Base-by-base conservation (phyloP, 140 eudicot species). In the Stevia rebaudiana region DNA sequence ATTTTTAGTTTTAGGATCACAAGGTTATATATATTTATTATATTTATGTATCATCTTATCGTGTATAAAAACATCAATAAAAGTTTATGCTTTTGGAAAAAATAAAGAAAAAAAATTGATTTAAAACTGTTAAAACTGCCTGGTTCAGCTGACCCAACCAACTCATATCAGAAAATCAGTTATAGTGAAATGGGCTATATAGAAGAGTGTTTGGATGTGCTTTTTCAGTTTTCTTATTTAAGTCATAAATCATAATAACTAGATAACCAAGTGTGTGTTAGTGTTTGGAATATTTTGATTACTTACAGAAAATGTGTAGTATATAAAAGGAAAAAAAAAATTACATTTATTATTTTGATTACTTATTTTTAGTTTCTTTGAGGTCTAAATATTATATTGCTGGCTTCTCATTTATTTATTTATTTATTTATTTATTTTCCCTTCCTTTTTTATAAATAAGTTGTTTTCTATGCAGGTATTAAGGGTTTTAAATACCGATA, bases 401-500 rank as follows among this genome's bases (percentile, higher is more conserved):
- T 46, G 22, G 51, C 9, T 46, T 46, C 17, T 12, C 15, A 13
- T 44, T 12, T 17, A 13, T 12, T 5, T 9, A 6, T 44, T 5
- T 17, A 19, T 0, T 44, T 44, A 0, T 5, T 5, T 44, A 6
- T 44, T 44, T 39, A 11, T 13, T 50, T 8, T 11, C 56, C 21
- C 6, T 36, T 36, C 41, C 11, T 36, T 36, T 36, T 36, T 2
- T 36, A 19, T 19, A 50, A 50, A 19, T 43, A 0, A 35, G 10
- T 12, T 25, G 24, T 44, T 8, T 40, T 75, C 42, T 43, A 22
- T 8, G 65, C 66, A 92, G 98, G 90, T 92, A 36, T 68, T 92
- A 63, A 83, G 90, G 77, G 77, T 82, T 51, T 84, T 90, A 47
- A 83, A 76, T 43, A 80, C 19, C 16, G 89, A 92, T 22, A 73